Percentiles rank a stretch among this genome's conserved stretches.
phyloP scores from a whole-genome alignment of 345 rosid species.

The Corchorus capsularis region DNA sequence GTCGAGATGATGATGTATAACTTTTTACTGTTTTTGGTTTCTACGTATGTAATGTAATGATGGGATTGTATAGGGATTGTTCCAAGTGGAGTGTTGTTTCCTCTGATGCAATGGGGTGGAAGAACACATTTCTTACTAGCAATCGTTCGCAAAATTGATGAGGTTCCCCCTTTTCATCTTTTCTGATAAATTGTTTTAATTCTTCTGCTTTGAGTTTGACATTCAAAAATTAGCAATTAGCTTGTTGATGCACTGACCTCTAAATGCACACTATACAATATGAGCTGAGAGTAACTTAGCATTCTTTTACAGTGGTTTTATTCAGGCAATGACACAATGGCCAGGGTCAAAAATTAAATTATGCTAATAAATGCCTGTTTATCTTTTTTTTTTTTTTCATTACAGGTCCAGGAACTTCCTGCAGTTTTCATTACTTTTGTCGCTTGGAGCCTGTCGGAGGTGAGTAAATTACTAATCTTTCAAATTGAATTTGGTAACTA shows the following conservation, averaged over 20 bases:
- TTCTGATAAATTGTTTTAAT: neutral
- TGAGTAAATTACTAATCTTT: conserved; percentile 33
- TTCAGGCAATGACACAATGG: neutral
- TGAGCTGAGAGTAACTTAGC: neutral
- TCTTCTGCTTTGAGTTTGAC: neutral
- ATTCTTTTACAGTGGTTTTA: neutral
- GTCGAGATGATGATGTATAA: neutral
- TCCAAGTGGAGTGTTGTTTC: conserved; percentile 79
- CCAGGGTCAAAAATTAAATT: neutral
- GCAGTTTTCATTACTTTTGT: conserved; percentile 66
- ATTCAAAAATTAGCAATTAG: neutral
- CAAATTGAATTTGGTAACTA: neutral
- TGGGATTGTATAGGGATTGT: conserved; percentile 54
- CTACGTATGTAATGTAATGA: neutral
- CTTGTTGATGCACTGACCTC: conserved; percentile 9
- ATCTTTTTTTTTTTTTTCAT: neutral
- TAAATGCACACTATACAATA: neutral
- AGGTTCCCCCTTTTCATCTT: conserved; percentile 39
- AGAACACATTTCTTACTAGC: conserved; percentile 67
- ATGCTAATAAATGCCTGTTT: neutral
- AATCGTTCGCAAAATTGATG: conserved; percentile 46
- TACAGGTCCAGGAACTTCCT: conserved; percentile 67
- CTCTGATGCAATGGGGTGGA: conserved; percentile 86
- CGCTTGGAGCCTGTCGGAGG: conserved; percentile 81
- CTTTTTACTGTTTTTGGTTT: conserved; percentile 18